Conservation (phyloP, 2,329 filamentous ascomycete species). For the Emmonsiellopsis sp. region DNA sequence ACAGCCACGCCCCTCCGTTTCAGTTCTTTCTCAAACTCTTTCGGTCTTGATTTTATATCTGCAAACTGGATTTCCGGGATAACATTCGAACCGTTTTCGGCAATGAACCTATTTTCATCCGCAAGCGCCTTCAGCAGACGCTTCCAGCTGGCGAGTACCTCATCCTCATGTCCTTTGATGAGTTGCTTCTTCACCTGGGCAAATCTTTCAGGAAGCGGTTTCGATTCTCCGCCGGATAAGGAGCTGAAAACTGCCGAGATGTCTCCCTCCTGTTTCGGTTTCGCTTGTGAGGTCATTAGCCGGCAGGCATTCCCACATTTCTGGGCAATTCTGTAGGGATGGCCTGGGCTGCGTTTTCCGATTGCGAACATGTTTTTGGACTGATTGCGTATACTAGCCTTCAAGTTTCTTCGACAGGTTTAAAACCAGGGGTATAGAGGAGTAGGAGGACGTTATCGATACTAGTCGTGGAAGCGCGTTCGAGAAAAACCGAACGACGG, state of each 20-base stretch:
- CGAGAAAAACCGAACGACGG: no score
- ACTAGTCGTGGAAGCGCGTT: no score
- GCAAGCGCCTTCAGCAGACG: neutral
- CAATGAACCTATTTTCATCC: neutral
- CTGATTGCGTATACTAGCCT: no score
- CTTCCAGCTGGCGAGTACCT: neutral
- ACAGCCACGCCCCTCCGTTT: conserved; percentile 50
- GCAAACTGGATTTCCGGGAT: neutral
- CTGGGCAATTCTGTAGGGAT: neutral
- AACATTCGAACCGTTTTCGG: neutral
- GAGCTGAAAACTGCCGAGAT: neutral
- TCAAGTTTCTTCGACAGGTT: no score
- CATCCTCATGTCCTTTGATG: neutral
- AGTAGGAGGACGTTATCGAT: neutral
- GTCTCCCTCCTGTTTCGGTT: neutral
- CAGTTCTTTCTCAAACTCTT: conserved; percentile 34
- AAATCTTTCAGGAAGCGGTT: neutral
- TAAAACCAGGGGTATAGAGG: neutral
- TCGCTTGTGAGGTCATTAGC: neutral
- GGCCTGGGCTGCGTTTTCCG: neutral
- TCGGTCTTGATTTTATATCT: neutral
- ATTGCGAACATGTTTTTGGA: neutral
- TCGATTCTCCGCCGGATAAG: neutral
- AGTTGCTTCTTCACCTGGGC: neutral
- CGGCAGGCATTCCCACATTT: neutral